Evolutionary conservation across 75 land plant genomes (phyloP).

Genomic region (Larix kaempferi): DNA sequence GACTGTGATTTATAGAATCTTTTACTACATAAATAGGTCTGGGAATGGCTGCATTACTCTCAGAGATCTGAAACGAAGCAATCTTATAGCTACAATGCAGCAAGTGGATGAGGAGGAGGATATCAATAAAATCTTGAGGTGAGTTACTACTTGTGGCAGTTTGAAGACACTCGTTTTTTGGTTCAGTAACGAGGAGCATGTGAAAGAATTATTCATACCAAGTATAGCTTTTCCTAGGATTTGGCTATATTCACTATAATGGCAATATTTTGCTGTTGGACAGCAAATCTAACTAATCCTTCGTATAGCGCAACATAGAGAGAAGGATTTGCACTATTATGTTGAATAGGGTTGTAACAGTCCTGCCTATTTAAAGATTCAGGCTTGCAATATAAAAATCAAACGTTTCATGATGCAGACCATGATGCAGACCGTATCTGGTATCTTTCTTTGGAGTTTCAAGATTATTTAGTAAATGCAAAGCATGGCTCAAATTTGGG

Average conservation of each 20-base stretch:
- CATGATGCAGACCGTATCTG: too few relatives aligned
- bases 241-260: not conserved
- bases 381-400: too few relatives aligned
- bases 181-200: not conserved
- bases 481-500: too few relatives aligned
- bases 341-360: too few relatives aligned
- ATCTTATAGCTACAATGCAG: slow-evolving; percentile 79
- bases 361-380: too few relatives aligned
- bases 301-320: too few relatives aligned
- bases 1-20: slow-evolving; percentile 94
- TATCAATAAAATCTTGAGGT: slow-evolving; percentile 92
- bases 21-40: slow-evolving; percentile 84
- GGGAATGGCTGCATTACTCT: slow-evolving; percentile 85
- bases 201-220: too few relatives aligned
- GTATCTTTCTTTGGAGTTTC: too few relatives aligned
- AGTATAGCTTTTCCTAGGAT: too few relatives aligned
- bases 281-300: not conserved
- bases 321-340: too few relatives aligned
- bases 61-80: slow-evolving; percentile 90
- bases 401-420: too few relatives aligned
- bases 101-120: slow-evolving; percentile 98
- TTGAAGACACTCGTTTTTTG: not conserved
- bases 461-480: too few relatives aligned
- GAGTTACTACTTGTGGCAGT: not conserved
- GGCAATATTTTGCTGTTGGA: not conserved